Evolutionary conservation across 2,329 filamentous ascomycete genomes (phyloP).

Genomic region (Trichocomaceae sp.): DNA sequence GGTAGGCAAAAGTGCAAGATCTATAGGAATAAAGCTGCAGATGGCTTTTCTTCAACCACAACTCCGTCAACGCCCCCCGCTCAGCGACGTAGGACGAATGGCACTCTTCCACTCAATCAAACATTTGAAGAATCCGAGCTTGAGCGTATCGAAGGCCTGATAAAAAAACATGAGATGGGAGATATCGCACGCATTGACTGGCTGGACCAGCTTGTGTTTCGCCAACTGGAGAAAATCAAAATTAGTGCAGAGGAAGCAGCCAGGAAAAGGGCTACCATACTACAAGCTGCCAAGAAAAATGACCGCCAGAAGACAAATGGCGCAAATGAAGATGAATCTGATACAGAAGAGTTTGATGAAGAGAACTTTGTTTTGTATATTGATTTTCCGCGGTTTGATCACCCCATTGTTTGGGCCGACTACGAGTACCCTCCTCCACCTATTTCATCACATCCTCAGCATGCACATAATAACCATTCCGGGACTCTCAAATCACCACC

Average conservation of each 20-base stretch:
- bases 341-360: constrained; percentile 42
- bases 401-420: constrained; percentile 90
- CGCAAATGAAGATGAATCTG: constrained; percentile 35
- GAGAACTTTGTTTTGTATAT: constrained; percentile 77
- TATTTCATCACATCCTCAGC: constrained; percentile 65
- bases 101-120: constrained; percentile 40
- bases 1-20: constrained; percentile 86
- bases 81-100: constrained; percentile 46
- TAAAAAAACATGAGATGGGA: constrained; percentile 98
- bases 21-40: constrained; percentile 73
- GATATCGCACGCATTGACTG: constrained; percentile 90
- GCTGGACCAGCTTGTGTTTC: constrained; percentile 91
- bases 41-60: constrained; percentile 71
- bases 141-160: constrained; percentile 77
- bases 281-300: constrained; percentile 30
- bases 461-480: constrained; percentile 58
- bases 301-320: constrained; percentile 28
- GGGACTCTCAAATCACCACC: constrained; percentile 72
- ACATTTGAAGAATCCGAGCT: constrained; percentile 76
- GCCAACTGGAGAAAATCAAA: constrained; percentile 74
- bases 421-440: constrained; percentile 84
- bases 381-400: constrained; percentile 90
- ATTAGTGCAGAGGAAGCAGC: constrained; percentile 58
- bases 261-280: constrained; percentile 46
- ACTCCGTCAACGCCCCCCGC: constrained; percentile 65